These are phyloP conservation scores for Melaleuca alternifolia DNA, from an alignment of 345 rosid genomes.

Conservation along the genomic window DNA sequence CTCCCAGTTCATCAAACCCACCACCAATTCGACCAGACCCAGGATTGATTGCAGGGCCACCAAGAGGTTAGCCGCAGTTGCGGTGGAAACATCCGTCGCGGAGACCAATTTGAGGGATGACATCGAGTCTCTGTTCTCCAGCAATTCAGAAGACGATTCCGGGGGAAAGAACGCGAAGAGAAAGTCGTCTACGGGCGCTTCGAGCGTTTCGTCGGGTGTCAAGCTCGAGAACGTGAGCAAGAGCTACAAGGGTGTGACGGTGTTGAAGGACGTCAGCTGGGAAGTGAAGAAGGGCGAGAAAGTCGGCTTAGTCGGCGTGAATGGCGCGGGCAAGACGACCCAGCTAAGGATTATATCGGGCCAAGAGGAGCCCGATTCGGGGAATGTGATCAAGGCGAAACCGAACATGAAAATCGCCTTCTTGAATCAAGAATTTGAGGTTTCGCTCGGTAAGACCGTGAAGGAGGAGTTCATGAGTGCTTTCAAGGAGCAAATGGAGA, in stretches of 20 bases:
- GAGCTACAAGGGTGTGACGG: slow-evolving; percentile 72
- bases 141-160: slow-evolving; percentile 14
- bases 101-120: slow-evolving; percentile 32
- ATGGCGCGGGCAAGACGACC: slow-evolving; percentile 96
- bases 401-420: slow-evolving; percentile 63
- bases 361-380: slow-evolving; percentile 81
- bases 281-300: slow-evolving; percentile 90
- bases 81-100: slow-evolving; percentile 34
- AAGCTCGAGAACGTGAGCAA: slow-evolving; percentile 79
- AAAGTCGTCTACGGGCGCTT: slow-evolving; percentile 40
- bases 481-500: slow-evolving; percentile 84
- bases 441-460: slow-evolving; percentile 72
- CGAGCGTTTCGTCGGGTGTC: slow-evolving; percentile 76
- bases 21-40: background rate
- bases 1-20: slow-evolving; percentile 6
- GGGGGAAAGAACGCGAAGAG: slow-evolving; percentile 23
- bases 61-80: slow-evolving; percentile 30
- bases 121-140: slow-evolving; percentile 63
- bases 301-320: slow-evolving; percentile 85
- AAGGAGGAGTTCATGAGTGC: slow-evolving; percentile 91
- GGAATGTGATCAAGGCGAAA: slow-evolving; percentile 74
- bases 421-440: slow-evolving; percentile 90
- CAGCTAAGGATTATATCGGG: slow-evolving; percentile 86
- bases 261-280: slow-evolving; percentile 77
- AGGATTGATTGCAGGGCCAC: background rate